Evolutionary conservation across 2,329 filamentous ascomycete species (phyloP), one percentile per base, ranked within the genome.

Genomic region (Arthroderma sp.): DNA sequence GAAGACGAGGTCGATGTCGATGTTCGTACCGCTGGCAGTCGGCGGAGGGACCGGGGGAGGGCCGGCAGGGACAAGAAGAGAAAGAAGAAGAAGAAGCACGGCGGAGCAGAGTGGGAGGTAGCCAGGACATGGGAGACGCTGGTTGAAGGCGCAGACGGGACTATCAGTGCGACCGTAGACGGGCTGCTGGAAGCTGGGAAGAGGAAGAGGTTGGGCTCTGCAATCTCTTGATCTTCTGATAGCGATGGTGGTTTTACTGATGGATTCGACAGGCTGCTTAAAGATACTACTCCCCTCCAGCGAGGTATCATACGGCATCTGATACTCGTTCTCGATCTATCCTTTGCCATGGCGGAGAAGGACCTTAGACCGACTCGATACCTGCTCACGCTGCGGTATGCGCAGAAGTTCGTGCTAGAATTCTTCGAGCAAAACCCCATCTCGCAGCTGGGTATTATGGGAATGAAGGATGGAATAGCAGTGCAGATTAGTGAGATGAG

Each of bases 371-470:
- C 93, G 4, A 95, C 85, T 44, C 82, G 91, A 60, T 91, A 91
- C 71, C 80, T 90, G 38, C 80, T 96, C 33, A 86, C 85, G 55
- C 79, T 96, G 66, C 84, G 84, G 62, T 94, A 90, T 71, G 86
- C 90, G 15, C 82, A 86, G 62, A 86, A 90, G 58, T 98, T 97
- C 71, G 86, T 97, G 53, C 81, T 85, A 59, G 91, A 96, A 70
- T 98, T 89, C 74, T 98, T 97, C 68, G 93, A 97, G 73, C 93
- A 98, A 73, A 98, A 98, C 66, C 93, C 93, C 9, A 97, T 98
- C 63, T 95, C 90, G 8, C 93, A 98, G 73, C 81, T 98, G 58
- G 91, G 87, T 23, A 86, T 98, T 31, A 77, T 98, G 39, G 91
- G 88, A 54, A 95, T 97, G 87, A 83, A 88, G 61, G 93, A 97